phyloP scores from a whole-genome alignment of 345 rosid species.

The Anastatica hierochuntica region DNA sequence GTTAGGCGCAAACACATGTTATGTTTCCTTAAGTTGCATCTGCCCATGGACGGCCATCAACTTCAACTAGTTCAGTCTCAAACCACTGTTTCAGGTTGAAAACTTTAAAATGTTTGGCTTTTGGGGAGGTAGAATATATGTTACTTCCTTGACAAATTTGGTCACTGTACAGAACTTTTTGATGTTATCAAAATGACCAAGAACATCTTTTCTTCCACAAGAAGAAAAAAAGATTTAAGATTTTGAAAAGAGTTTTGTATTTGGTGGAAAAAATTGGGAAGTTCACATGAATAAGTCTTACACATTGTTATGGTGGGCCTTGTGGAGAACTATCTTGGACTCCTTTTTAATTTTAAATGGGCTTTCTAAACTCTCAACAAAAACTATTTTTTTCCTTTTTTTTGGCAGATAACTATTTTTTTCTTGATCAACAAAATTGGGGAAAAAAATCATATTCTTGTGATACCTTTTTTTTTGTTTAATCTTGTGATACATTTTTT shows the following conservation, averaged over 20 bases:
- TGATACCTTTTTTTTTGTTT: no score
- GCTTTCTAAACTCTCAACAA: neutral
- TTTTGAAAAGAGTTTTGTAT: neutral
- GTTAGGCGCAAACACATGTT: constrained; percentile 23
- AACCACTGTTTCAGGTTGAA: constrained; percentile 14
- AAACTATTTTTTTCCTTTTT: neutral
- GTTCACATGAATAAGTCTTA: no score
- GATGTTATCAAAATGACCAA: neutral
- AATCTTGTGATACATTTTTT: no score
- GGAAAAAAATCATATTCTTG: no score
- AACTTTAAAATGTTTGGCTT: neutral
- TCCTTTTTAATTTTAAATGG: neutral
- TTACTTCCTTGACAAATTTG: neutral
- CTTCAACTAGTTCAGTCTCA: constrained; percentile 12
- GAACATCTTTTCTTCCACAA: neutral
- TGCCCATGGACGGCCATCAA: constrained; percentile 9
- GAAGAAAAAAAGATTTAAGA: neutral
- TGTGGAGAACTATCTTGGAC: neutral
- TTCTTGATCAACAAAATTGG: no score
- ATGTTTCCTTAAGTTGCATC: constrained; percentile 16
- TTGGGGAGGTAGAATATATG: neutral
- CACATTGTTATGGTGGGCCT: neutral
- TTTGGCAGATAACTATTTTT: no score
- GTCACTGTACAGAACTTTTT: neutral
- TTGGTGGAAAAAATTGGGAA: no score